A percentile compares a stretch with the other conserved stretches of the same genome.
Evolutionary conservation across 257 asterid species (phyloP).

Genomic region (Parsonsia alboflavescens): DNA sequence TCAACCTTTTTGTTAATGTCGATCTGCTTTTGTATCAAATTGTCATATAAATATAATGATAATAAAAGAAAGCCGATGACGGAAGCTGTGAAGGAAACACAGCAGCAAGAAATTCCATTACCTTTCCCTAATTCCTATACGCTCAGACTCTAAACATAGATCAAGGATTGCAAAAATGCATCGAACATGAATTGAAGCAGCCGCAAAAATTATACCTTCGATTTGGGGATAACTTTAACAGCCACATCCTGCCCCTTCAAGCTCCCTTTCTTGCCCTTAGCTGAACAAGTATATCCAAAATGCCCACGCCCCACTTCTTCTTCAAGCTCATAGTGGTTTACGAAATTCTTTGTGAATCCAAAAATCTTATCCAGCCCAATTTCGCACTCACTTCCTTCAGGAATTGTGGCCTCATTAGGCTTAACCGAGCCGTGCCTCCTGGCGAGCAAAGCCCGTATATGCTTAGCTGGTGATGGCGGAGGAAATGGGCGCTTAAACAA

Average conservation of each 20-base stretch:
- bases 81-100: not conserved
- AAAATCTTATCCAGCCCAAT: conserved; percentile 74
- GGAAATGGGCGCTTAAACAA: conserved; percentile 85
- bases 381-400: conserved; percentile 93
- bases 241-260: conserved; percentile 91
- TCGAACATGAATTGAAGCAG: not conserved
- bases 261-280: conserved; percentile 73
- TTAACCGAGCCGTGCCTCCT: conserved; percentile 85
- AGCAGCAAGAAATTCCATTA: not conserved
- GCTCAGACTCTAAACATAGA: not conserved
- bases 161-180: not conserved
- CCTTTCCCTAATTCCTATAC: not conserved
- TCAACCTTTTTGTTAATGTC: not conserved
- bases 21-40: not conserved
- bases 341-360: conserved; percentile 68
- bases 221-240: conserved; percentile 81
- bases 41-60: not conserved
- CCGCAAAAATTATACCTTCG: conserved; percentile 45
- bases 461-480: conserved; percentile 98
- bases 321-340: conserved; percentile 56
- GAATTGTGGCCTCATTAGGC: conserved; percentile 85
- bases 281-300: conserved; percentile 87
- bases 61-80: not conserved
- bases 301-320: conserved; percentile 94
- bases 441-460: conserved; percentile 77